Evolutionary conservation across 116 monocot genomes (phyloP).

Genomic region (Posidonia oceanica): DNA sequence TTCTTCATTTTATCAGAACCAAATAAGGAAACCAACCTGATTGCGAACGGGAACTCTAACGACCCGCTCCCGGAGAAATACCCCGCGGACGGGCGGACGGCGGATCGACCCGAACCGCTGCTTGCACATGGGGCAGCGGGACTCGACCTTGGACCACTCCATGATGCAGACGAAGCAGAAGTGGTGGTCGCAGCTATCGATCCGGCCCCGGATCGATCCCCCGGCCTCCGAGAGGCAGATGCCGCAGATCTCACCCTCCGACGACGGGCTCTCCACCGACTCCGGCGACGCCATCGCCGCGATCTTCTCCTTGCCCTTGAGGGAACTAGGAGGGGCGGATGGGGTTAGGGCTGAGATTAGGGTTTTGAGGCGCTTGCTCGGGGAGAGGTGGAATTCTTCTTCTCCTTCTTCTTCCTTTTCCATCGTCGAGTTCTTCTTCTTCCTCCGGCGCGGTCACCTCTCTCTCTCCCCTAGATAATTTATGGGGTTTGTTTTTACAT

Average conservation of each 20-base stretch:
- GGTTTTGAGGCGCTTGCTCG: constrained; percentile 13
- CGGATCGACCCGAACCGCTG: constrained; percentile 46
- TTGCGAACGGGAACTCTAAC: constrained; percentile 51
- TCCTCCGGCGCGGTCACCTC: too few species aligned
- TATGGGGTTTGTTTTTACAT: too few species aligned
- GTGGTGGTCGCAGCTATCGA: constrained; percentile 74
- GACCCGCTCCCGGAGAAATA: constrained; percentile 26
- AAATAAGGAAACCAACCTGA: constrained; percentile 37
- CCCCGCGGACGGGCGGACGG: constrained; percentile 31
- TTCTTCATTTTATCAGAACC: background rate
- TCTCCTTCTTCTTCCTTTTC: too few species aligned
- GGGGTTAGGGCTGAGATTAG: constrained; percentile 7
- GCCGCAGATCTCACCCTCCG: background rate
- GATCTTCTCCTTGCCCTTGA: constrained; percentile 50
- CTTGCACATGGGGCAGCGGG: constrained; percentile 87
- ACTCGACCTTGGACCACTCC: constrained; percentile 90
- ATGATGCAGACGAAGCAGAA: constrained; percentile 95
- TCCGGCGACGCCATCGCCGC: too few species aligned
- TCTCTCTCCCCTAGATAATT: too few species aligned
- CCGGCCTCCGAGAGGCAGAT: constrained; percentile 18
- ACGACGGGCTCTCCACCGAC: too few species aligned
- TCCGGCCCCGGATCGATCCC: constrained; percentile 30
- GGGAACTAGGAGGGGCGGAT: background rate
- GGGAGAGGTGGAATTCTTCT: background rate
- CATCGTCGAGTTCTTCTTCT: too few species aligned